Evolutionary conservation across 108 stramenopile genomes (phyloP), one percentile per base, ranked within the genome.

Genomic region (Discostella pseudostelligera): DNA sequence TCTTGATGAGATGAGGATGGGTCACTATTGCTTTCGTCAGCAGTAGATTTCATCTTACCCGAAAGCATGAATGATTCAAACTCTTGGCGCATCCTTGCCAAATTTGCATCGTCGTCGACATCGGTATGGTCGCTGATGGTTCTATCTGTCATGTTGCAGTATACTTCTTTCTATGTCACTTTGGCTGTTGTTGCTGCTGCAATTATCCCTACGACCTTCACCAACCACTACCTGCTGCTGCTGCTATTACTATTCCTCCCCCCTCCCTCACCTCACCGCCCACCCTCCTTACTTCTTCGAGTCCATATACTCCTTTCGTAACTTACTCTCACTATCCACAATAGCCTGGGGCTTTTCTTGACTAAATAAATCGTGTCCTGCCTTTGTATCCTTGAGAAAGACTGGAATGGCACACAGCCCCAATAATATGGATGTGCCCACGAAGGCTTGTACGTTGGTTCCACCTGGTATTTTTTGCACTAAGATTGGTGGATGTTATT

Each of bases 281-380:
- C 50, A 51, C 32, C 32, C 50, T 48, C 50, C 57, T 13, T 65
- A 44, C 57, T 13, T 65, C 55, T 49, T 72, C 16, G 39, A 25
- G 4, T 72, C 67, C 43, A 70, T 70, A 17, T 74, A 80, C 68
- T 58, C 84, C 81, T 51, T 81, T 44, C 54, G 62, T 59, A 71
- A 65, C 59, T 32, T 69, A 50, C 65, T 85, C 81, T 75, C 85
- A 67, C 29, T 79, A 37, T 72, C 79, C 10, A 81, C 70, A 46
- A 90, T 78, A 25, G 82, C 85, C 65, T 86, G 84, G 9, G 89
- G 89, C 36, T 87, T 87, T 51, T 90, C 89, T 29, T 84, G 84
- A 61, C 71, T 74, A 50, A 90, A 90, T 39, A 87, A 66, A 62
- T 90, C 89, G 85, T 90, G 89, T 14, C 89, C 89, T 1, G 74